These are phyloP conservation scores for Colletotrichum trifolii DNA, from an alignment of 2,329 filamentous ascomycete genomes.

Conservation along the genomic window DNA sequence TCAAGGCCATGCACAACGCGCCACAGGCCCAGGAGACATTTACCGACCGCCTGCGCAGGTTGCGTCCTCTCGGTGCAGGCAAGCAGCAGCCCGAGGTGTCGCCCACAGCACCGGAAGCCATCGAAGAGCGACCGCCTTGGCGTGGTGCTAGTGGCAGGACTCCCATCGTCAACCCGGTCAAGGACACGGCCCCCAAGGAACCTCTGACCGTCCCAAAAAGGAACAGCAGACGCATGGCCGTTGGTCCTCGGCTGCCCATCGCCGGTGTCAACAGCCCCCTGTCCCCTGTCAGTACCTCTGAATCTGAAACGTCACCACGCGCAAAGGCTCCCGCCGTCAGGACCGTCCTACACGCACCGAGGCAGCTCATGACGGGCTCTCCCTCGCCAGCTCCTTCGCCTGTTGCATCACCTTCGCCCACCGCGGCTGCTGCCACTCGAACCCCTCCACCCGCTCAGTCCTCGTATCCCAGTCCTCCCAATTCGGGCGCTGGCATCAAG, in stretches of 20 bases:
- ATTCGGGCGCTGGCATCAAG: conserved; percentile 39
- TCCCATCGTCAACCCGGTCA: conserved; percentile 71
- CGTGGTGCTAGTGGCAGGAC: conserved; percentile 78
- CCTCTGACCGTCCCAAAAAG: conserved; percentile 68
- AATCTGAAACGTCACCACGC: conserved; percentile 48
- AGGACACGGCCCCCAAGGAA: conserved; percentile 66
- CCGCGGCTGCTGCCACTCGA: conserved; percentile 18
- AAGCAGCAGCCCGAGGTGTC: conserved; percentile 40
- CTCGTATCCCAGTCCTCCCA: conserved; percentile 47
- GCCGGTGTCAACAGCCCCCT: conserved; percentile 39
- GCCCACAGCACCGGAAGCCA: conserved; percentile 30
- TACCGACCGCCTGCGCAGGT: conserved; percentile 57
- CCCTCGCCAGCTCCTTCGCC: conserved; percentile 48
- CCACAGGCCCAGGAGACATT: conserved; percentile 47
- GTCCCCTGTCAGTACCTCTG: conserved; percentile 46
- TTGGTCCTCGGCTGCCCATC: conserved; percentile 38
- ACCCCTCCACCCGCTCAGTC: conserved; percentile 40
- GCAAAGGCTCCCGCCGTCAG: conserved; percentile 45
- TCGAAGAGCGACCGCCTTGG: conserved; percentile 70
- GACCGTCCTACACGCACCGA: conserved; percentile 41
- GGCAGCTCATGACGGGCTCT: conserved; percentile 35
- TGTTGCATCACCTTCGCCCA: conserved; percentile 19
- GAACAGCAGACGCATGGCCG: conserved; percentile 55
- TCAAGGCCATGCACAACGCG: conserved; percentile 39
- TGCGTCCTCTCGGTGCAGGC: conserved; percentile 45